Evolutionary conservation across 179 eudicot genomes (phyloP), one percentile per base, ranked within the genome.

Genomic region (Spergularia azorica): DNA sequence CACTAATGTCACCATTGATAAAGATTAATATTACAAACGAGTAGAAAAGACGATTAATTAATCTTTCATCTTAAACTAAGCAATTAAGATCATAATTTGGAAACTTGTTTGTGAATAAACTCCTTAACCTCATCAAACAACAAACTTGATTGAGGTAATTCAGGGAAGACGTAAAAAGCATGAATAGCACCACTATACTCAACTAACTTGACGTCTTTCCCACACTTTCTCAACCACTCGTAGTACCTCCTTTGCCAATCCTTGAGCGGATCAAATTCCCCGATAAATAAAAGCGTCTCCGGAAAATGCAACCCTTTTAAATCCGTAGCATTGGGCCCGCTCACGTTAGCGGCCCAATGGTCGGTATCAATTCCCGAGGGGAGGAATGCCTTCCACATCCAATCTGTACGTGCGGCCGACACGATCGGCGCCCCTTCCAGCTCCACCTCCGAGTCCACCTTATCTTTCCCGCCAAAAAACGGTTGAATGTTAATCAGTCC

Each of bases 221-320:
- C 91, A 0, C 82, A 71, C 12, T 43, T 80, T 71, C 80, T 89
- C 41, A 95, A 82, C 97, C 95, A 93, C 57, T 84, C 75, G 14
- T 77, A 87, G 67, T 93, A 95, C 79, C 85, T 79, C 62, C 73
- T 84, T 74, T 95, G 99, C 97, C 98, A 87, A 58, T 95, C 99
- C 43, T 89, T 83, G 17, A 95, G 76, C 5, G 89, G 87, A 76
- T 95, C 99, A 3, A 87, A 87, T 21, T 95, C 99, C 9, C 90
- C 97, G 38, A 90, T 86, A 1, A 95, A 77, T 56, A 95, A 81
- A 64, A 90, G 0, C 5, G 90, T 85, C 15, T 89, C 80, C 60
- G 99, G 98, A 13, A 87, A 88, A 15, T 71, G 78, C 16, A 87
- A 3, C 63, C 65, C 76, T 6, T 84, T 75, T 7, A 95, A 75